These are phyloP conservation scores for Lunularia cruciata DNA, from an alignment of 225 moss, liverwort and hornwort species.

Conservation along the genomic window DNA sequence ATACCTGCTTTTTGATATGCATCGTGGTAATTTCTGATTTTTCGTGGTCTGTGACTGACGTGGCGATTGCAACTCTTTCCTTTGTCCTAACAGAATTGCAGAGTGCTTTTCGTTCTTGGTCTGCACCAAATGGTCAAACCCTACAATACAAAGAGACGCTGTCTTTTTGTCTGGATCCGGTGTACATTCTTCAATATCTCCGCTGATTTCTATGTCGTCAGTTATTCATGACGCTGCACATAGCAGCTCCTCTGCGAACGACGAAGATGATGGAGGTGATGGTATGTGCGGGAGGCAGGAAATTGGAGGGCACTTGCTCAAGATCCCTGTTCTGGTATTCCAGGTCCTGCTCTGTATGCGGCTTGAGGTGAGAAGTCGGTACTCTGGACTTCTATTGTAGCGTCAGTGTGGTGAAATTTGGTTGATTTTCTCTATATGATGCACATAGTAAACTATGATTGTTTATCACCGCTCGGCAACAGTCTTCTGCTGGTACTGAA, in stretches of 20 bases:
- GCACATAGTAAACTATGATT: too few species aligned
- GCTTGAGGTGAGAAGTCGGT: conserved; percentile 67
- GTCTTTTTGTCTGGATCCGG: conserved; percentile 59
- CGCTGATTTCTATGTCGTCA: conserved; percentile 61
- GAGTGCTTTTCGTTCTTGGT: conserved; percentile 97
- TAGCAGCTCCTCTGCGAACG: conserved; percentile 72
- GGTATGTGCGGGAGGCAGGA: conserved; percentile 92
- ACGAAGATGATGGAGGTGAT: conserved; percentile 76
- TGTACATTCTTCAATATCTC: conserved; percentile 57
- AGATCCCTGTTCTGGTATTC: conserved; percentile 86
- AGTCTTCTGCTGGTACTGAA: not conserved
- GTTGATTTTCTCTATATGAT: too few species aligned
- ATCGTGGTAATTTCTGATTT: too few species aligned
- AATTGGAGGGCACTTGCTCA: conserved; percentile 89
- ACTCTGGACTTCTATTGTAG: not conserved
- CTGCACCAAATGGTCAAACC: conserved; percentile 99
- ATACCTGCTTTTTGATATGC: not conserved
- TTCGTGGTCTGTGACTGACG: too few species aligned
- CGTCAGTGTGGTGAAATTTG: too few species aligned
- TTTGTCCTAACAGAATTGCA: conserved; percentile 69
- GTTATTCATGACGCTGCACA: conserved; percentile 65
- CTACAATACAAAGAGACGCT: conserved; percentile 72
- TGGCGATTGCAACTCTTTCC: not conserved
- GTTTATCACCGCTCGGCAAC: too few species aligned
- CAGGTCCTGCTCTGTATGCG: conserved; percentile 98